Percentiles rank a stretch among this genome's conserved stretches.
Conservation (phyloP, 2,329 filamentous ascomycete species). For the Herpotrichia juniperi region DNA sequence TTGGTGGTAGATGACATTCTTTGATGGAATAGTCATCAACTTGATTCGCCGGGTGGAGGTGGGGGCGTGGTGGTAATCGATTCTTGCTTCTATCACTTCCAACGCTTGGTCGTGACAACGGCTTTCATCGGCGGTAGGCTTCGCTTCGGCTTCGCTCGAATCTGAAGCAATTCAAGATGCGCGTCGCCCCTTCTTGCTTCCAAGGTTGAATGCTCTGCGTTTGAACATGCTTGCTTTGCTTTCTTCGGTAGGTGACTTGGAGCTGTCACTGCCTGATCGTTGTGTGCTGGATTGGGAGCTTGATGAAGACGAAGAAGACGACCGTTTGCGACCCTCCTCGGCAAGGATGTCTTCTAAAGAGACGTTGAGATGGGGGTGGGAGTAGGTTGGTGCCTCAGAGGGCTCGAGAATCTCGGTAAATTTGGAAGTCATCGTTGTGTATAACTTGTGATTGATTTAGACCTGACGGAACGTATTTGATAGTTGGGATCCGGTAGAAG, state of each 20-base stretch:
- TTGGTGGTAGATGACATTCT: background rate
- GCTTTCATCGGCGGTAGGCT: conserved; percentile 1
- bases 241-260: conserved; percentile 34
- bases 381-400: conserved; percentile 38
- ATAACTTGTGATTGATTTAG: background rate
- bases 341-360: conserved; percentile 47
- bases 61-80: background rate
- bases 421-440: conserved; percentile 40
- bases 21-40: background rate
- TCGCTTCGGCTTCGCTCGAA: background rate
- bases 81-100: conserved; percentile 25
- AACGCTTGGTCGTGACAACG: conserved; percentile 35
- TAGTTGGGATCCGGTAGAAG: too few relatives aligned
- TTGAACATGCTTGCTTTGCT: conserved; percentile 30
- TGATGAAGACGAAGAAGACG: conserved; percentile 38
- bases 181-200: conserved; percentile 39
- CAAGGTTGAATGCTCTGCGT: conserved; percentile 36
- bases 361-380: conserved; percentile 47
- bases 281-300: conserved; percentile 25
- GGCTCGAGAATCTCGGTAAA: conserved; percentile 47
- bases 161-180: conserved; percentile 6
- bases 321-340: conserved; percentile 43
- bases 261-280: conserved; percentile 31
- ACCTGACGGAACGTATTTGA: background rate
- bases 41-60: background rate